Percentiles rank a stretch among this genome's conserved stretches.
phyloP scores from a whole-genome alignment of 805 yeast genomes.

The Ogataea philodendri region DNA sequence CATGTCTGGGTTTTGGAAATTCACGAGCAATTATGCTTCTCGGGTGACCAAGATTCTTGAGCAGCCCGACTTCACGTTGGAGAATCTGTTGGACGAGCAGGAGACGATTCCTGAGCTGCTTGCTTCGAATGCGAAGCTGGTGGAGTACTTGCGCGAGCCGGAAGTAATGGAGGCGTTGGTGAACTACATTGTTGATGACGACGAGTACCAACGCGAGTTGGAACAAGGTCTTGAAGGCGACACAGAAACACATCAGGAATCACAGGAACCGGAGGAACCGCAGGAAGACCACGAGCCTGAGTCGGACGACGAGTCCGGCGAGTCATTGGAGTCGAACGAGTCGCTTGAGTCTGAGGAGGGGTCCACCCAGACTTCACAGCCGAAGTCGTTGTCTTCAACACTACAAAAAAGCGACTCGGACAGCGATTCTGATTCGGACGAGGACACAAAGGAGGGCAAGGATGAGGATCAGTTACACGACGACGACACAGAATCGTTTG shows the following conservation, averaged over 20 bases:
- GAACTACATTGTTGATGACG: constrained; percentile 57
- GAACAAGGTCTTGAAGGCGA: constrained; percentile 5
- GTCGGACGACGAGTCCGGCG: not conserved
- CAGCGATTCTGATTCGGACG: constrained; percentile 23
- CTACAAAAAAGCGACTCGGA: constrained; percentile 12
- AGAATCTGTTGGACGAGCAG: constrained; percentile 69
- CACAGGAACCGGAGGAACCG: constrained; percentile 2
- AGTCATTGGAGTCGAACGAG: not conserved
- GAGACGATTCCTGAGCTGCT: constrained; percentile 71
- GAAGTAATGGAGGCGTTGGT: constrained; percentile 68
- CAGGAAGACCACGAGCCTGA: not conserved
- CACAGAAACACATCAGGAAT: constrained; percentile 11
- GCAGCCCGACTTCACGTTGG: constrained; percentile 44
- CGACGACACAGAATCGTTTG: constrained; percentile 20
- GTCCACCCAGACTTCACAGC: too few relatives aligned
- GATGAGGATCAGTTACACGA: constrained; percentile 18
- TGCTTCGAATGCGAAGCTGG: constrained; percentile 68
- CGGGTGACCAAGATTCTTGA: constrained; percentile 54
- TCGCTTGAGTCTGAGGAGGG: too few relatives aligned
- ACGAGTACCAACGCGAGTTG: constrained; percentile 37
- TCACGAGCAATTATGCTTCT: constrained; percentile 53
- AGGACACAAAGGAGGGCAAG: constrained; percentile 10
- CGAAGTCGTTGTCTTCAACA: too few relatives aligned
- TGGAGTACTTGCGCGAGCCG: constrained; percentile 79
- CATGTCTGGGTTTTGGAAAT: constrained; percentile 40